Conservation (phyloP, 2,329 filamentous ascomycete genomes). For the Penicillium psychrosexuale region DNA sequence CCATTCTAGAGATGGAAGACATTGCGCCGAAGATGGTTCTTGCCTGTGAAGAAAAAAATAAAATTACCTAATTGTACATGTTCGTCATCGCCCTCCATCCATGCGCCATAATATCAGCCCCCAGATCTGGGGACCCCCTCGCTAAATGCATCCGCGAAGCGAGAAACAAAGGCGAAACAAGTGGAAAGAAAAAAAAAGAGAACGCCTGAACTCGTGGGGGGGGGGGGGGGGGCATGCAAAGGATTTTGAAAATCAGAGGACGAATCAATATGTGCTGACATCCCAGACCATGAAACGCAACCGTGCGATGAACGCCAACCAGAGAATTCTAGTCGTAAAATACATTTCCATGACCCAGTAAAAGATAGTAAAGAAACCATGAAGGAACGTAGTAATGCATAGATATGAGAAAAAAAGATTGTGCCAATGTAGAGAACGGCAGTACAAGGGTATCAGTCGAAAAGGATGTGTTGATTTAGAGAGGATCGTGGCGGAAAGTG, state of each 20-base stretch:
- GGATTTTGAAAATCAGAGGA: background rate
- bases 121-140: background rate
- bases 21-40: background rate
- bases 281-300: constrained; percentile 3
- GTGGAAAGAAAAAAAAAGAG: background rate
- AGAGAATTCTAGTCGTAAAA: constrained; percentile 6
- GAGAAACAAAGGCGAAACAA: background rate
- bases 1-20: background rate
- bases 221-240: background rate
- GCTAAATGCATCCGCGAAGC: constrained; percentile 4
- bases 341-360: constrained; percentile 6
- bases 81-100: background rate
- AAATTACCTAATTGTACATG: constrained; percentile 6
- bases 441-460: constrained; percentile 1
- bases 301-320: constrained; percentile 8
- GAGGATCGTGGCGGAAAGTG: constrained; percentile 49
- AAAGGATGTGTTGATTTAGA: constrained; percentile 1
- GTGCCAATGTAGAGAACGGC: background rate
- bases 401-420: background rate
- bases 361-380: constrained; percentile 4
- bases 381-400: constrained; percentile 5
- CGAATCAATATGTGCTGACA: constrained; percentile 1
- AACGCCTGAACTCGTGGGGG: background rate
- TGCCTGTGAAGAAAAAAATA: background rate
- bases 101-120: background rate